Evolutionary conservation across 805 yeast species (phyloP).

Genomic region (Pichia rugopelliculosa): DNA sequence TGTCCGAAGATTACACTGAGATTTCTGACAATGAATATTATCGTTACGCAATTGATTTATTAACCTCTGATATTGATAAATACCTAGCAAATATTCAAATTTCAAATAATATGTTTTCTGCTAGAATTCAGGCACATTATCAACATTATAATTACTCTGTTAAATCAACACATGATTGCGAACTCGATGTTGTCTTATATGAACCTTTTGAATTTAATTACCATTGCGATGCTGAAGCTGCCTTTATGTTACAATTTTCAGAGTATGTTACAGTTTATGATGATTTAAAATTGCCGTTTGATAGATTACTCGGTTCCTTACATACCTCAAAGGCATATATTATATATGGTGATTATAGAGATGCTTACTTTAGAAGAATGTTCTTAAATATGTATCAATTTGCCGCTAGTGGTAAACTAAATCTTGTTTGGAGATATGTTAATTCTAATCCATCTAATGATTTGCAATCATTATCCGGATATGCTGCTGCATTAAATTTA

Average conservation of each 20-base stretch:
- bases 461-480: conserved; percentile 42
- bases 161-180: conserved; percentile 21
- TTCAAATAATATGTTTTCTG: conserved; percentile 43
- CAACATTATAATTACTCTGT: conserved; percentile 37
- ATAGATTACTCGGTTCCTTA: conserved; percentile 53
- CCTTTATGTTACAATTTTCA: conserved; percentile 68
- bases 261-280: conserved; percentile 17
- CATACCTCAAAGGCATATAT: conserved; percentile 33
- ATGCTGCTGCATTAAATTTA: conserved; percentile 56
- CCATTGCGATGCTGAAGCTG: conserved; percentile 63
- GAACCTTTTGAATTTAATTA: conserved; percentile 35
- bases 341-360: conserved; percentile 58
- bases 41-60: conserved; percentile 15
- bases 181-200: conserved; percentile 20
- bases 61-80: conserved; percentile 9
- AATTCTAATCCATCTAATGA: conserved; percentile 26
- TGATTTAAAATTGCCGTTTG: conserved; percentile 37
- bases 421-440: conserved; percentile 70
- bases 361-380: conserved; percentile 46
- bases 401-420: conserved; percentile 54
- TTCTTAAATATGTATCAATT: conserved; percentile 52
- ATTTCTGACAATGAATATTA: conserved; percentile 25
- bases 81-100: conserved; percentile 36
- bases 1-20: conserved; percentile 18
- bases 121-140: conserved; percentile 60